phyloP scores from a whole-genome alignment of 306 rosid genomes.

The Macrotyloma uniflorum region DNA sequence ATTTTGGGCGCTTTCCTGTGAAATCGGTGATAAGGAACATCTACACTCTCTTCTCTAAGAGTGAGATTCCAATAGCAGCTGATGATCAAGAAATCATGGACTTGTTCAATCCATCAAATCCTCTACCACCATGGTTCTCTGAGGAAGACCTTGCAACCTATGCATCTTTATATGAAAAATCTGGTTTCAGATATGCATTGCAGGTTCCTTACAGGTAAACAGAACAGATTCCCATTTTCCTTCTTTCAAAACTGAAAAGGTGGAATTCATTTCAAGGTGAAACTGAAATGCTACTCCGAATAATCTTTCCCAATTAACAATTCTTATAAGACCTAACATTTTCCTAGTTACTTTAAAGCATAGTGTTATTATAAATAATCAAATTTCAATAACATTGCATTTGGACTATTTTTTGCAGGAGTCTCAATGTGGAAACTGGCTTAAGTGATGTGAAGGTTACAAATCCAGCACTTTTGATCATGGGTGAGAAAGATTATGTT shows the following conservation, averaged over 20 bases:
- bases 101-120: constrained; percentile 55
- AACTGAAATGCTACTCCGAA: neutral
- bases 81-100: constrained; percentile 64
- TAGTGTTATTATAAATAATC: neutral
- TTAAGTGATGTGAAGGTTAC: constrained; percentile 43
- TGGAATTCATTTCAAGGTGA: neutral
- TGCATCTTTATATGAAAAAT: constrained; percentile 55
- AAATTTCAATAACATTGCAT: neutral
- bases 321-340: neutral
- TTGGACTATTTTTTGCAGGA: constrained; percentile 32
- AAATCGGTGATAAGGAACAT: constrained; percentile 59
- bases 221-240: neutral
- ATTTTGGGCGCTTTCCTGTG: constrained; percentile 59
- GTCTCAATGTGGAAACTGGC: constrained; percentile 43
- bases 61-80: constrained; percentile 54
- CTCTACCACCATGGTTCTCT: constrained; percentile 58
- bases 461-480: constrained; percentile 42
- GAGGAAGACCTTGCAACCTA: constrained; percentile 58
- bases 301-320: neutral
- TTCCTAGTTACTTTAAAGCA: neutral
- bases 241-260: neutral
- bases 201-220: constrained; percentile 54
- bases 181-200: constrained; percentile 54
- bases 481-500: constrained; percentile 61
- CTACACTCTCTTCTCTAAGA: constrained; percentile 55